These are phyloP conservation scores for Metschnikowia drakensbergensis DNA, from an alignment of 805 yeast genomes.

Conservation along the genomic window DNA sequence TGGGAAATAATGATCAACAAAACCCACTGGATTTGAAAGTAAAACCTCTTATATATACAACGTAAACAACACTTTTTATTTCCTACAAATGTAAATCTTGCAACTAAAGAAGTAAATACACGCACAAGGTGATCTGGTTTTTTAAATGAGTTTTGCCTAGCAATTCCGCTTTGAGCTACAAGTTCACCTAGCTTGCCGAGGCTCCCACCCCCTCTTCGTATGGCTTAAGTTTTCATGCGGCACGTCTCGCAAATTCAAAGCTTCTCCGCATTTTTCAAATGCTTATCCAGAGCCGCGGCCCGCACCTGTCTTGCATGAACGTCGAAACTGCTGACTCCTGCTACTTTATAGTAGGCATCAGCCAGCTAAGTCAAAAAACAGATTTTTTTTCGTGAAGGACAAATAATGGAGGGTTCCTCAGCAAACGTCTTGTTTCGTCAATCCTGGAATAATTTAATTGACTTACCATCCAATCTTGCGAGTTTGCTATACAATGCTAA, in stretches of 20 bases:
- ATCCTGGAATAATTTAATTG: conserved; percentile 48
- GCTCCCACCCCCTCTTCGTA: background rate
- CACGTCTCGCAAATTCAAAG: background rate
- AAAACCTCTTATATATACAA: background rate
- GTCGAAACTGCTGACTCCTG: background rate
- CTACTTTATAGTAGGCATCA: background rate
- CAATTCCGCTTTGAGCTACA: background rate
- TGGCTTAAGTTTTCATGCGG: background rate
- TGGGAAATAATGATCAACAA: background rate
- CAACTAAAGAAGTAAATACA: background rate
- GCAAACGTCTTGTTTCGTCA: conserved; percentile 28
- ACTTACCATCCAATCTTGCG: conserved; percentile 49
- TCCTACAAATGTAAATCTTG: background rate
- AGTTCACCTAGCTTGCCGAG: background rate
- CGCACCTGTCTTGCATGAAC: conserved; percentile 6
- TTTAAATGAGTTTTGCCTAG: background rate
- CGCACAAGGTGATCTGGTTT: background rate
- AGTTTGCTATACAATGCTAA: conserved; percentile 47
- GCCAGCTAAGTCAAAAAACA: too few relatives aligned
- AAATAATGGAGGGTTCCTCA: conserved; percentile 34
- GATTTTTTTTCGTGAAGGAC: too few relatives aligned
- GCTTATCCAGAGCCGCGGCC: conserved; percentile 2
- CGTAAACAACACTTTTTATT: background rate
- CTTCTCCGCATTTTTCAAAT: conserved; percentile 1
- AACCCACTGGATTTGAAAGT: background rate